Evolutionary conservation across 2,329 filamentous ascomycete species (phyloP).

Genomic region (Diaporthe sp.): DNA sequence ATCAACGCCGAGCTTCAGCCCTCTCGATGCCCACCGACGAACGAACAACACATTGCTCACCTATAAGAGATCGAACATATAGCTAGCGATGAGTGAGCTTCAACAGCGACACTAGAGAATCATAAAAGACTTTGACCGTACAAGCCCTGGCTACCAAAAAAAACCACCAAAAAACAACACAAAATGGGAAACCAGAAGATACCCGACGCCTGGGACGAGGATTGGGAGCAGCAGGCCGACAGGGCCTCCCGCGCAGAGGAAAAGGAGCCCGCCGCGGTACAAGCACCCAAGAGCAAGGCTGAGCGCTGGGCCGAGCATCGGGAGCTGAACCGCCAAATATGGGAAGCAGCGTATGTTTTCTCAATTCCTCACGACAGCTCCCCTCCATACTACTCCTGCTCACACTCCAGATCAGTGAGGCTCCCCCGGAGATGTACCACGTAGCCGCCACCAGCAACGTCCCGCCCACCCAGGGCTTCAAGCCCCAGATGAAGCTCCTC

Average conservation of each 20-base stretch:
- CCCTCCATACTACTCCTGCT: slow-evolving; percentile 21
- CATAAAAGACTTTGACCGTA: background rate
- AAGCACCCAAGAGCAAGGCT: slow-evolving; percentile 71
- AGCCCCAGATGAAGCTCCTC: slow-evolving; percentile 84
- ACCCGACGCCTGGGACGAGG: slow-evolving; percentile 89
- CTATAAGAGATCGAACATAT: background rate
- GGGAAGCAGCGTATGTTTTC: slow-evolving; percentile 82
- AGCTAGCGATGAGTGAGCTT: slow-evolving; percentile 5
- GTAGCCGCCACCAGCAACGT: slow-evolving; percentile 64
- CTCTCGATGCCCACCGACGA: background rate
- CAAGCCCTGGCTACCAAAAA: background rate
- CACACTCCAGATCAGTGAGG: slow-evolving; percentile 65
- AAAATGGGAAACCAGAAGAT: slow-evolving; percentile 61
- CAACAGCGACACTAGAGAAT: background rate
- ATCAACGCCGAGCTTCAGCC: background rate
- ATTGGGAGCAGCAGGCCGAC: slow-evolving; percentile 87
- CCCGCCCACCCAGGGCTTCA: slow-evolving; percentile 76
- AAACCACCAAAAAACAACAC: background rate
- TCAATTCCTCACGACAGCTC: background rate
- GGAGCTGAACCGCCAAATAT: slow-evolving; percentile 85
- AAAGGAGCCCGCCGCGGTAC: slow-evolving; percentile 48
- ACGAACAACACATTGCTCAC: slow-evolving; percentile 8
- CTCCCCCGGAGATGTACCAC: slow-evolving; percentile 79
- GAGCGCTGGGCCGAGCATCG: slow-evolving; percentile 83
- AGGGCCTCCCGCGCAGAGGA: slow-evolving; percentile 52